Conservation (phyloP, 805 yeast genomes). For the Metschnikowia matae region DNA sequence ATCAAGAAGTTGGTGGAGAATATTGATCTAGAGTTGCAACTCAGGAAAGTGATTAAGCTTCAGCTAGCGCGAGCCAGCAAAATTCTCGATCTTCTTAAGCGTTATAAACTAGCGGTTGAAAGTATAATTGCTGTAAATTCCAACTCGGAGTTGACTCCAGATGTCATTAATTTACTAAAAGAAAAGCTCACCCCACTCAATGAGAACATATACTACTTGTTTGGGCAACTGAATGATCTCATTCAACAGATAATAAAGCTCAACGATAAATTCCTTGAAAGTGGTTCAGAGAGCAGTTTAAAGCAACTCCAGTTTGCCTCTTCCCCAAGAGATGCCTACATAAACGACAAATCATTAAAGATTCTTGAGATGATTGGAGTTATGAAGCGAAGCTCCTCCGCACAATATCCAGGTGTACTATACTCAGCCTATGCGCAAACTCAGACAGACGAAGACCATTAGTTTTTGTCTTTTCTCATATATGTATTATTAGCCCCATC, state of each 20-base stretch:
- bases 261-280: conserved; percentile 22
- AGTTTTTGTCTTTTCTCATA: neutral
- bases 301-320: conserved; percentile 26
- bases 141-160: conserved; percentile 18
- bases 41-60: conserved; percentile 38
- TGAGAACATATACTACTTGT: conserved; percentile 43
- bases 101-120: conserved; percentile 28
- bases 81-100: conserved; percentile 28
- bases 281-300: conserved; percentile 18
- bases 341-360: conserved; percentile 32
- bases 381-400: neutral
- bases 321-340: conserved; percentile 35
- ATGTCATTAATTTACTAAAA: conserved; percentile 25
- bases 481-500: neutral
- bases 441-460: neutral
- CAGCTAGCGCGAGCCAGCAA: conserved; percentile 38
- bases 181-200: conserved; percentile 40
- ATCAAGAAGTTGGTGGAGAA: conserved; percentile 28
- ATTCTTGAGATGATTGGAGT: conserved; percentile 12
- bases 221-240: conserved; percentile 41
- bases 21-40: conserved; percentile 40
- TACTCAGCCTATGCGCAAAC: conserved; percentile 6
- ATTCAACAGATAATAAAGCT: conserved; percentile 26
- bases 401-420: conserved; percentile 2
- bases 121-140: conserved; percentile 16